Percentiles rank a stretch among this genome's conserved stretches.
phyloP scores from a whole-genome alignment of 768 basidiomycete species.

The Tulasnella sp. region DNA sequence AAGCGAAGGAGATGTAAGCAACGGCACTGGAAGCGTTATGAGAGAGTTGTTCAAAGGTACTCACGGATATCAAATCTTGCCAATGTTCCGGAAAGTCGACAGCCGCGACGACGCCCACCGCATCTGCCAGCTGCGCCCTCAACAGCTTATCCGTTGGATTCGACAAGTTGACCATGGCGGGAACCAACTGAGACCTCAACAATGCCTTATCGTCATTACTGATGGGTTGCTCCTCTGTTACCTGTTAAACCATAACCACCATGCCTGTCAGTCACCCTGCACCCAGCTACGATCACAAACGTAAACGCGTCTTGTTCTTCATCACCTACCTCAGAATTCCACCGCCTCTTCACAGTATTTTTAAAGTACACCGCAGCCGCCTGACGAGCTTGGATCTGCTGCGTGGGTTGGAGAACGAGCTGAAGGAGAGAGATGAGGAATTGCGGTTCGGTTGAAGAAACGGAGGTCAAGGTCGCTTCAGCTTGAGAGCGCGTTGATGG shows the following conservation, averaged over 20 bases:
- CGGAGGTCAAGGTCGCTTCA: conserved; percentile 57
- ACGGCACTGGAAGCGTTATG: no score
- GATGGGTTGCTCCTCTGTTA: conserved; percentile 45
- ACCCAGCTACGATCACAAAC: not conserved
- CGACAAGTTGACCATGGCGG: conserved; percentile 83
- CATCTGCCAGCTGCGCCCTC: conserved; percentile 82
- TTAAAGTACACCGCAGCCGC: conserved; percentile 87
- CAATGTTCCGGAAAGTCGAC: conserved; percentile 85
- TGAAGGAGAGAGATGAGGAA: conserved; percentile 71
- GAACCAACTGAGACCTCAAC: conserved; percentile 68
- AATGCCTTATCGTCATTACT: conserved; percentile 57
- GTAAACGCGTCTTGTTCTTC: not conserved
- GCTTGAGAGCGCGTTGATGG: conserved; percentile 66
- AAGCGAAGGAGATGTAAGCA: no score
- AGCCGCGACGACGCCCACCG: conserved; percentile 82
- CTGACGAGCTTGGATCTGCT: conserved; percentile 62
- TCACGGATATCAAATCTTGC: conserved; percentile 81
- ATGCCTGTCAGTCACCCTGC: not conserved
- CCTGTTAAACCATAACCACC: not conserved
- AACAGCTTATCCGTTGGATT: conserved; percentile 57
- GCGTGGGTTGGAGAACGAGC: conserved; percentile 56
- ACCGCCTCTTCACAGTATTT: conserved; percentile 75
- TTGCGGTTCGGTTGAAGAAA: conserved; percentile 53
- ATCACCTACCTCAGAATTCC: conserved; percentile 31
- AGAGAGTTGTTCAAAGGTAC: no score